Evolutionary conservation across 805 yeast genomes (phyloP), one percentile per base, ranked within the genome.

Genomic region (Saccharomyces kudriavzevii): DNA sequence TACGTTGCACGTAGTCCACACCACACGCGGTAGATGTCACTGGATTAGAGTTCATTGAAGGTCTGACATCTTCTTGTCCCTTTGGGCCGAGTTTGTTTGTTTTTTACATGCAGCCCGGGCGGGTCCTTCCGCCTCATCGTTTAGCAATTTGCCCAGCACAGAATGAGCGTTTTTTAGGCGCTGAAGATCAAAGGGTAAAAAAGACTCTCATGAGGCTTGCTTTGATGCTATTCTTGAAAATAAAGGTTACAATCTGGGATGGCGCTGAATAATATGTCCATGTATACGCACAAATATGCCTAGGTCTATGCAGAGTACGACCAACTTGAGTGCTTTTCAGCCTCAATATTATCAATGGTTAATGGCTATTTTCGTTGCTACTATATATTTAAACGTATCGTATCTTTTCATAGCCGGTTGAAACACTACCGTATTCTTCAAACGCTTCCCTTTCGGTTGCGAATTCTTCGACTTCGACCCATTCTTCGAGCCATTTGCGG

Each of bases 391-490:
- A 35, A 2, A 35, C 24, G 17, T 35, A 35, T 9, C 43, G 43
- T 35, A 35, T 17, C 24, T 35, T 35, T 35, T 35, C 43, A 17
- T 17, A 35, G 43, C 43, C 43, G 27, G 48, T 46, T 49, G 35
- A 28, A n/a, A 30, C 55, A 28, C 45, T 52, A 26, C 54, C 58
- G 26, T 52, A 51, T 31, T 47, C 53, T 47, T 63, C 63, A 47
- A 58, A 62, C 10, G 55, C 49, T 29, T 51, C 60, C 50, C 67
- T 60, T 35, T 62, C 60, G 29, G 71, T 76, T 48, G 77, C 82
- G 62, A 84, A 84, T 56, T 80, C 78, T 60, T 84, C 88, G 49
- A 83, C 88, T 50, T 83, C 83, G 49, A 74, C 77, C 76, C 77
- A 77, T 60, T 81, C 78, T 70, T 84, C 89, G 53, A 63, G 70